A percentile compares a stretch with the other conserved stretches of the same genome.
Conservation (phyloP, 805 yeast species). For the Candida suzukii region DNA sequence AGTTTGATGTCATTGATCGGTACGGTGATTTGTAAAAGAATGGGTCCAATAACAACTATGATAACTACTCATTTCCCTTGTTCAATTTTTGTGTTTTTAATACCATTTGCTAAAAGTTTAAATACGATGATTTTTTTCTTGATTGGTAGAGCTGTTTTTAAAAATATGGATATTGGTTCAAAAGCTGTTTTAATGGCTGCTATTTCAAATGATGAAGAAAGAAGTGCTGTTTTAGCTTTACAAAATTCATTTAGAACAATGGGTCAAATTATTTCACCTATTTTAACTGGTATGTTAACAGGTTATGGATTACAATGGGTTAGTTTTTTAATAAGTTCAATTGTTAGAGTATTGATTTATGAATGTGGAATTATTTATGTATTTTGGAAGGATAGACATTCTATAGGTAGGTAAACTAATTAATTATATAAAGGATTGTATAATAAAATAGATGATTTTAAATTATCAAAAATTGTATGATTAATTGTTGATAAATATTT, state of each 20-base stretch:
- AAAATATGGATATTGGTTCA: constrained; percentile 42
- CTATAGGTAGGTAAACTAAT: not conserved
- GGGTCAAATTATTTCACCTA: constrained; percentile 36
- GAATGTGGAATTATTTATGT: constrained; percentile 31
- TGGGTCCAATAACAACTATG: constrained; percentile 40
- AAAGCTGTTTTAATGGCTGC: constrained; percentile 40
- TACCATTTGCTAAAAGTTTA: constrained; percentile 32
- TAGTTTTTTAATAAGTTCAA: constrained; percentile 34
- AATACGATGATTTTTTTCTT: constrained; percentile 24
- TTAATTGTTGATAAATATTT: constrained; percentile 1
- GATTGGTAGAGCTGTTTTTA: constrained; percentile 31
- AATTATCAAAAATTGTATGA: constrained; percentile 4
- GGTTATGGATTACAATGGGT: constrained; percentile 31
- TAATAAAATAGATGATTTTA: constrained; percentile 8
- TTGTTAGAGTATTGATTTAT: constrained; percentile 29
- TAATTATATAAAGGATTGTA: constrained; percentile 9
- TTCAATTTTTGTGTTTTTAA: constrained; percentile 29
- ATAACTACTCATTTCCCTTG: constrained; percentile 37
- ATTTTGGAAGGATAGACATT: constrained; percentile 21
- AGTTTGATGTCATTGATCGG: constrained; percentile 35
- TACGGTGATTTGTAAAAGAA: constrained; percentile 33
- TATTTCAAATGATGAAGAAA: constrained; percentile 29
- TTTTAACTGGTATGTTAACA: constrained; percentile 33
- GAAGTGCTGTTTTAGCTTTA: constrained; percentile 38
- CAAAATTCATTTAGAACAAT: constrained; percentile 37